A percentile compares a stretch with the other conserved stretches of the same genome.
Evolutionary conservation across 306 rosid species (phyloP).

Genomic region (Pachyrhizus erosus): DNA sequence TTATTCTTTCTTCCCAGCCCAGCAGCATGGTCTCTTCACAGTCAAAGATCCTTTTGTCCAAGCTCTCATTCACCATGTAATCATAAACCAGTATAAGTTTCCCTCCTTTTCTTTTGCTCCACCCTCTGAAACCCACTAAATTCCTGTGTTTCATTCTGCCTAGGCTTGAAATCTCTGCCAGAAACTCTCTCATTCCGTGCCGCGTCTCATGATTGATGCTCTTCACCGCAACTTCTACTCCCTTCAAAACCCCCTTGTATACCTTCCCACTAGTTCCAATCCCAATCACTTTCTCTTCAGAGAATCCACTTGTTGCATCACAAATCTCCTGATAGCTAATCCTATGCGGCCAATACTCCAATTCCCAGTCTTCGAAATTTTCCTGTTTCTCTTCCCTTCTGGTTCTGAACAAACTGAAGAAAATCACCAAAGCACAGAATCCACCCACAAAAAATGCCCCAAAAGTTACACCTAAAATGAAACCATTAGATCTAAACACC

Average conservation of each 20-base stretch:
- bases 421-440: slow-evolving; percentile 38
- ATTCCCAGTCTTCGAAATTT: slow-evolving; percentile 55
- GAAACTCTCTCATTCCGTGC: slow-evolving; percentile 66
- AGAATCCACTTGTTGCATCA: slow-evolving; percentile 63
- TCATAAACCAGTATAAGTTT: slow-evolving; percentile 73
- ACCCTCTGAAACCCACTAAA: slow-evolving; percentile 73
- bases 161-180: slow-evolving; percentile 81
- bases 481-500: slow-evolving; percentile 46
- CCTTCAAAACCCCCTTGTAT: slow-evolving; percentile 65
- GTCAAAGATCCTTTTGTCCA: slow-evolving; percentile 70
- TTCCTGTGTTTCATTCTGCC: slow-evolving; percentile 81
- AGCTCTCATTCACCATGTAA: slow-evolving; percentile 78
- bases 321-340: slow-evolving; percentile 61
- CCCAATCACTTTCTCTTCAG: slow-evolving; percentile 70
- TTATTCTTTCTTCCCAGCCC: slow-evolving; percentile 66
- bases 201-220: slow-evolving; percentile 53
- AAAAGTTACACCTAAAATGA: slow-evolving; percentile 49
- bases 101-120: slow-evolving; percentile 73
- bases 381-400: slow-evolving; percentile 46
- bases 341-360: slow-evolving; percentile 81
- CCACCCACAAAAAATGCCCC: slow-evolving; percentile 44
- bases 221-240: slow-evolving; percentile 68
- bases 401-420: slow-evolving; percentile 32
- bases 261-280: slow-evolving; percentile 71
- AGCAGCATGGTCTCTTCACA: slow-evolving; percentile 51